phyloP scores from a whole-genome alignment of 2,329 filamentous ascomycete genomes.

The Zasmidium citrigriseum region DNA sequence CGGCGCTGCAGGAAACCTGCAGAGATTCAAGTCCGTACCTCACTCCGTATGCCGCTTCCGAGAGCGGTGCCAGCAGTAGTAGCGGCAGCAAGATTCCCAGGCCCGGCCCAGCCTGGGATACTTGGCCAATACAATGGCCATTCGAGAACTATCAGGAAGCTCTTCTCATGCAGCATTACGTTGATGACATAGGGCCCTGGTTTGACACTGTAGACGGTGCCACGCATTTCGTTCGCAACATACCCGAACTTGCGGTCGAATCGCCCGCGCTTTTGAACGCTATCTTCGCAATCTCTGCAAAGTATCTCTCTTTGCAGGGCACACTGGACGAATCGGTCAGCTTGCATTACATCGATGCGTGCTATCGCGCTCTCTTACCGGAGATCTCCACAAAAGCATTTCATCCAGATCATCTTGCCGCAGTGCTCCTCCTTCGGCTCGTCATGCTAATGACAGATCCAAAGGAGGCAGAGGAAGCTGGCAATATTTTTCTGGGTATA shows the following conservation, averaged over 20 bases:
- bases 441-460: conserved; percentile 13
- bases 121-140: conserved; percentile 20
- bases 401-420: conserved; percentile 7
- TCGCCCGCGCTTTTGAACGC: conserved; percentile 57
- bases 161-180: conserved; percentile 29
- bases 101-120: neutral
- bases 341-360: conserved; percentile 12
- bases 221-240: conserved; percentile 54
- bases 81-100: neutral
- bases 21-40: neutral
- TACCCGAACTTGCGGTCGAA: conserved; percentile 54
- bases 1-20: neutral
- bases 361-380: conserved; percentile 10
- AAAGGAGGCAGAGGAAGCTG: neutral
- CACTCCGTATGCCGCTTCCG: neutral
- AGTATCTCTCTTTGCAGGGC: conserved; percentile 44
- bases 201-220: conserved; percentile 32
- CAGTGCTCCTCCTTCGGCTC: conserved; percentile 13
- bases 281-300: conserved; percentile 57
- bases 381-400: conserved; percentile 12
- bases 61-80: neutral
- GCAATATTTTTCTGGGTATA: conserved; percentile 13
- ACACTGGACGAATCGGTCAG: conserved; percentile 6
- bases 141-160: conserved; percentile 30
- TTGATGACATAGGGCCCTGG: conserved; percentile 27